phyloP scores from a whole-genome alignment of 2,329 filamentous ascomycete species.

The Trichoderma atroviride region DNA sequence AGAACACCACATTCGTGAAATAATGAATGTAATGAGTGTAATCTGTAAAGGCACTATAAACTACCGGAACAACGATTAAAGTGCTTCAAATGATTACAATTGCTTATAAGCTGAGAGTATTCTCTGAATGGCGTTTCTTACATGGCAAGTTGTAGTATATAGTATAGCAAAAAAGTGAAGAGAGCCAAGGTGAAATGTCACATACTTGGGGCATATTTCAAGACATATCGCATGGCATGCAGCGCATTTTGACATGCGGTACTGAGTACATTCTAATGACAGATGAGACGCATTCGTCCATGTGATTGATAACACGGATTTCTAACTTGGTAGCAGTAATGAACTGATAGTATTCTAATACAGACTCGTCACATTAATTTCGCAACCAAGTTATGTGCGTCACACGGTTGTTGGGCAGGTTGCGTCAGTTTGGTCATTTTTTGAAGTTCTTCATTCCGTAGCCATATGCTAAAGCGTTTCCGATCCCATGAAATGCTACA shows the following conservation, averaged over 20 bases:
- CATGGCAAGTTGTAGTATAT: not conserved
- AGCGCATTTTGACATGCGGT: not conserved
- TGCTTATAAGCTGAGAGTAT: not conserved
- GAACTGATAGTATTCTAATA: not conserved
- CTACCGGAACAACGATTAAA: too few species aligned
- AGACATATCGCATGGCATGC: not conserved
- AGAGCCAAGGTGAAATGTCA: not conserved
- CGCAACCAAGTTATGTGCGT: constrained; percentile 2
- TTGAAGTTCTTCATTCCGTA: constrained; percentile 44
- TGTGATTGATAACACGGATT: not conserved
- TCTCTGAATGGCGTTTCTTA: not conserved
- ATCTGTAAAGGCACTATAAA: not conserved
- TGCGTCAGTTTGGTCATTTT: constrained; percentile 30
- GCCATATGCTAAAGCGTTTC: constrained; percentile 44
- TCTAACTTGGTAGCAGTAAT: not conserved
- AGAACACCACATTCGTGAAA: not conserved
- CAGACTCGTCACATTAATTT: constrained; percentile 4
- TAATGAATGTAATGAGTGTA: not conserved
- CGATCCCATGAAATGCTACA: constrained; percentile 43
- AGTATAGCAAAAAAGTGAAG: not conserved
- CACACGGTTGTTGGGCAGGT: not conserved
- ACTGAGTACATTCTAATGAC: not conserved
- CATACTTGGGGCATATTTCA: not conserved
- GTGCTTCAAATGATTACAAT: not conserved
- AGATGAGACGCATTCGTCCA: not conserved